Evolutionary conservation across 345 rosid genomes (phyloP).

Genomic region (Gossypium arboreum): DNA sequence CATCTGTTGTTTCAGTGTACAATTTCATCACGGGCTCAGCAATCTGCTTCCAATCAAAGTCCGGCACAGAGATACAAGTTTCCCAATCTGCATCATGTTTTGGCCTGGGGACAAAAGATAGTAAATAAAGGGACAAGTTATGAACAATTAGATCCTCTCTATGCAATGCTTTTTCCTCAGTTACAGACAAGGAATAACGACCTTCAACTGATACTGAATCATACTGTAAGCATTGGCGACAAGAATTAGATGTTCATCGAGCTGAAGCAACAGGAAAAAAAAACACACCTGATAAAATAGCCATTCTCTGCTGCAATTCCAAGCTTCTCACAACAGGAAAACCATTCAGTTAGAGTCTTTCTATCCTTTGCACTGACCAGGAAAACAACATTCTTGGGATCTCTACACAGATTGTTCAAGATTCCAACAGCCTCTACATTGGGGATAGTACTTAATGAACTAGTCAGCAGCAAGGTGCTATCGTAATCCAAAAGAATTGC

Average conservation of each 20-base stretch:
- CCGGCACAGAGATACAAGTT: constrained; percentile 52
- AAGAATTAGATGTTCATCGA: background rate
- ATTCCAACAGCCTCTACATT: constrained; percentile 50
- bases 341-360: constrained; percentile 66
- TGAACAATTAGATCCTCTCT: background rate
- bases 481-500: constrained; percentile 91
- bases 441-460: constrained; percentile 54
- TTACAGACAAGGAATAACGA: background rate
- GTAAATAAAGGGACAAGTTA: background rate
- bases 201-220: constrained; percentile 2
- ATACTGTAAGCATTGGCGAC: background rate
- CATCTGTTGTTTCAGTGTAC: constrained; percentile 92
- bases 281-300: constrained; percentile 61
- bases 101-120: constrained; percentile 38
- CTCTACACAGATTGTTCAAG: constrained; percentile 65
- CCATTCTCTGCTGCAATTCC: constrained; percentile 94
- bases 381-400: constrained; percentile 74
- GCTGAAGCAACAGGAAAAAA: background rate
- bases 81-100: constrained; percentile 73
- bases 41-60: constrained; percentile 85
- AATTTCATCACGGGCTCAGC: constrained; percentile 96
- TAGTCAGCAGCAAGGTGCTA: constrained; percentile 60
- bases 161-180: background rate
- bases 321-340: constrained; percentile 61
- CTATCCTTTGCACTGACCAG: constrained; percentile 85